Base-by-base conservation (phyloP, 2,329 filamentous ascomycete species). In the Trichoderma cornu-damae region DNA sequence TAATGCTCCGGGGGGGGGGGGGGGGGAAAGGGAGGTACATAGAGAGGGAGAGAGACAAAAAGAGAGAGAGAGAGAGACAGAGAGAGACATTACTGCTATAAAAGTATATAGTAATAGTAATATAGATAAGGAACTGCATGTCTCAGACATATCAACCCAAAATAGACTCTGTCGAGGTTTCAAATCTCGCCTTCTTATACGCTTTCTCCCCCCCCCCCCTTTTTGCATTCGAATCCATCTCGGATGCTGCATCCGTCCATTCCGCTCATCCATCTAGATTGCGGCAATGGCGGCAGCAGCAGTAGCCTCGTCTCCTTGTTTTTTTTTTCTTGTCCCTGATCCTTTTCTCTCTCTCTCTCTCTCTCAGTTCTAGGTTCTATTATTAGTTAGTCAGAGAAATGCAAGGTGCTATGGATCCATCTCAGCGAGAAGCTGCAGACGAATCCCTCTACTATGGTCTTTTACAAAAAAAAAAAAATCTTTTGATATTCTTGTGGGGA, bases 211-310 rank as follows among this genome's bases (percentile, higher is more conserved):
- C 6, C 16, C 16, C 11, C 16, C 9, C 12, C 8, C 6, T 26
- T 18, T 14, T 48, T 35, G 38, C 18, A 22, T 44, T 16, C 24
- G 6, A 30, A 40, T 16, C 42, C 6, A 18, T 24, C 43, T 56
- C 42, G 40, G 43, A 56, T 43, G 49, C 34, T 28, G 43, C 40
- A 38, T 37, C 53, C 53, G 34, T 40, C 34, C 24, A 6, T 34
- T n/a, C 22, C 28, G n/a, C 26, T 42, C 53, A 22, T 28, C 49
- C 37, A 16, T 52, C 49, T 34, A 22, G 26, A 32, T n/a, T 42
- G 26, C 49, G 30, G 34, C 37, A 32, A 14, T 22, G 18, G n/a
- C 51, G n/a, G n/a, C 42, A 6, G 11, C 44, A 18, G 8, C 26
- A 42, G 24, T 20, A 51, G 24, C 34, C 35, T 42, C 24, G 24